These are phyloP conservation scores for Rhytidiadelphus loreus DNA, from an alignment of 225 moss, liverwort and hornwort species.

Conservation along the genomic window DNA sequence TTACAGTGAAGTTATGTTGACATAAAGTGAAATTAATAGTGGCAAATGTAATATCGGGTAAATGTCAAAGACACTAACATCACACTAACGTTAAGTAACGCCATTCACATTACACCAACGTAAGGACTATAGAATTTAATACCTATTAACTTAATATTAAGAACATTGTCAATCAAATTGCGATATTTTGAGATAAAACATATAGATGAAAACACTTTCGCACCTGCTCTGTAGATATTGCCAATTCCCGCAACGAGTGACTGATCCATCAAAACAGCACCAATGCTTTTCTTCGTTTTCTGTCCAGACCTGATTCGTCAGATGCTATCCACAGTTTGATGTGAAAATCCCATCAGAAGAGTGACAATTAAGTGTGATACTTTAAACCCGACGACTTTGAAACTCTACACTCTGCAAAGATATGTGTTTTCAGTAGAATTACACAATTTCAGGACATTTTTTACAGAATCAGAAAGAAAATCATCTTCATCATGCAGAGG, in stretches of 20 bases:
- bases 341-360: background rate
- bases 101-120: background rate
- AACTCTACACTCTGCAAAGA: background rate
- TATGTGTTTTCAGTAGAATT: background rate
- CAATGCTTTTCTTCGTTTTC: slow-evolving; percentile 80
- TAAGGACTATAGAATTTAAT: background rate
- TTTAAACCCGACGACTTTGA: background rate
- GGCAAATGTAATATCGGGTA: background rate
- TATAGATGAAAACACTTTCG: background rate
- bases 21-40: background rate
- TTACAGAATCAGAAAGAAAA: background rate
- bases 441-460: background rate
- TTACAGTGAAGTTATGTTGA: background rate
- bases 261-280: slow-evolving; percentile 89
- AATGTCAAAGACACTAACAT: background rate
- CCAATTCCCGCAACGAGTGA: slow-evolving; percentile 82
- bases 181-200: background rate
- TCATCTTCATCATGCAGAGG: background rate
- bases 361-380: background rate
- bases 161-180: background rate
- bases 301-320: slow-evolving; percentile 20
- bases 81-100: background rate
- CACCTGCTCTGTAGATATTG: slow-evolving; percentile 84
- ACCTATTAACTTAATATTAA: too few relatives aligned
- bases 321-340: background rate